Evolutionary conservation across 495 filamentous ascomycete species (phyloP), one percentile per base, ranked within the genome.

Genomic region (Penicilliopsis zonata): DNA sequence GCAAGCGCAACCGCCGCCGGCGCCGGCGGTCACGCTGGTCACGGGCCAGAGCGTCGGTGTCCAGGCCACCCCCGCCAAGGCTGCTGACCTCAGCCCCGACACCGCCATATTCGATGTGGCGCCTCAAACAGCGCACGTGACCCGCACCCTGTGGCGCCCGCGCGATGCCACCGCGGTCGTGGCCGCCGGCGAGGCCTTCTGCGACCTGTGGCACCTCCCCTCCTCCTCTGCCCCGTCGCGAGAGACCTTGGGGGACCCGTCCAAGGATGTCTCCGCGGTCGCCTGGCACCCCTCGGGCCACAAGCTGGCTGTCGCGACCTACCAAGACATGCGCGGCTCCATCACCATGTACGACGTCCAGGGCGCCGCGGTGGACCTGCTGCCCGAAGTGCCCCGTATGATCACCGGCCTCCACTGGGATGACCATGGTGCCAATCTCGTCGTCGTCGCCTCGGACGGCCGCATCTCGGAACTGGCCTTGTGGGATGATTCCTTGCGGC

Each of bases 71-170:
- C 56, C 63, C 52, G 55, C 63, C 61, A 65, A 65, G 51, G 52
- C 57, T 21, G 67, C 77, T 42, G 80, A 85, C 48, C 68, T 87
- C 38, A 67, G 67, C 31, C 64, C 69, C 34, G 62, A 76, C 50
- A 84, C 81, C 37, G 69, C 65, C 38, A 70, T 82, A 38, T 58
- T 86, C 32, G 46, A 66, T 40, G 60, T 78, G 36, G 63, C 66
- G 35, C 59, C 70, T 42, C 71, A 75, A 33, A n/a, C n/a, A n/a
- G 69, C 72, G 47, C 65, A 77, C 46, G 61, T 87, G 63, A 69
- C 82, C 41, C 70, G 72, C 32, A 72, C 75, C 57, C 63, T 76
- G 53, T 92, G 82, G 80, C 82, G 80, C 46, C 84, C 84, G 31
- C 58, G 55, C 37, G 76, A 87, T 64, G 69, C 83, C 38, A 76